phyloP scores from a whole-genome alignment of 768 basidiomycete species.

The Calocybe cyanea region DNA sequence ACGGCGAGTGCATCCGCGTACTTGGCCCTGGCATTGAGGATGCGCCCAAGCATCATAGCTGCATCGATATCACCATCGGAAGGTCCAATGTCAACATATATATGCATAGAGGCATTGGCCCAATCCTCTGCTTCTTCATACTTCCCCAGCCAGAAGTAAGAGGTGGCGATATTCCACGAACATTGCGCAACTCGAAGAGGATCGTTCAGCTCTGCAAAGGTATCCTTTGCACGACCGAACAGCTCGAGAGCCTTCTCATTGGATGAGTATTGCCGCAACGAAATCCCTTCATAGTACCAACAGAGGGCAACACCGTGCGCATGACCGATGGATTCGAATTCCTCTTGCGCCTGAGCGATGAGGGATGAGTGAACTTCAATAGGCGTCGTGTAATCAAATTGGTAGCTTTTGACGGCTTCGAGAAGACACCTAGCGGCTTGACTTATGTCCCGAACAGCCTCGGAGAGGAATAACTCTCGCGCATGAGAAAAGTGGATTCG shows the following conservation, averaged over 20 bases:
- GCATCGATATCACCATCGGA: neutral
- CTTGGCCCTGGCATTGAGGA: neutral
- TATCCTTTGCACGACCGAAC: neutral
- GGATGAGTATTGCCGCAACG: neutral
- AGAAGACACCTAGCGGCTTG: conserved; percentile 1
- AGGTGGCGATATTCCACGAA: neutral
- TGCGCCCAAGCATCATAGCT: neutral
- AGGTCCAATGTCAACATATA: neutral
- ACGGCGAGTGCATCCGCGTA: neutral
- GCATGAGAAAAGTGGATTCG: neutral
- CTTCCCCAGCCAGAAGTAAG: neutral
- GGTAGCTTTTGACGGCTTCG: neutral
- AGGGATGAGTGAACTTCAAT: neutral
- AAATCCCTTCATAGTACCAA: neutral
- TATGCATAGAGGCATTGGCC: neutral
- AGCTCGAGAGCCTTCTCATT: neutral
- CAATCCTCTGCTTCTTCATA: conserved; percentile 1
- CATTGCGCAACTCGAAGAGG: neutral
- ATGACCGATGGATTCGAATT: conserved; percentile 1
- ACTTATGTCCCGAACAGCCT: neutral
- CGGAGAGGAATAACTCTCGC: neutral
- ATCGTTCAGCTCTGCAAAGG: conserved; percentile 1
- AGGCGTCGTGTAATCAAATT: neutral
- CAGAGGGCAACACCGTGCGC: neutral
- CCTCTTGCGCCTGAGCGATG: neutral